Percentiles rank a stretch among this genome's conserved stretches.
Evolutionary conservation across 352 stramenopile species (phyloP).

Genomic region (Globisporangium megalacanthum): DNA sequence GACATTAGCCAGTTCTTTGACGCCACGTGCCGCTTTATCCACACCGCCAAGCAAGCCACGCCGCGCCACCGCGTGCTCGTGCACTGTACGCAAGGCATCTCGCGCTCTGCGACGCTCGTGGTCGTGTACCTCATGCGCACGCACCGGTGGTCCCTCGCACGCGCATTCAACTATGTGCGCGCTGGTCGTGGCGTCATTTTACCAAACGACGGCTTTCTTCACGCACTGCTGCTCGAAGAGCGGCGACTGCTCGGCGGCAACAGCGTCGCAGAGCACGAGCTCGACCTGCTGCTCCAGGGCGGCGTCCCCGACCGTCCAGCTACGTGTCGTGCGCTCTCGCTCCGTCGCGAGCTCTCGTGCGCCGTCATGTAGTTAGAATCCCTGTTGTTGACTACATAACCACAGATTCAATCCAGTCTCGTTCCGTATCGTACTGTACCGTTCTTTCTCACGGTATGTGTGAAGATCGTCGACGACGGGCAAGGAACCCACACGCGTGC

Average conservation of each 20-base stretch:
- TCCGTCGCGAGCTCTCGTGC: not conserved
- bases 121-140: constrained; percentile 68
- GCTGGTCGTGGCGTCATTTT: constrained; percentile 45
- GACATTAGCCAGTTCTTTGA: constrained; percentile 49
- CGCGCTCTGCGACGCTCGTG: constrained; percentile 58
- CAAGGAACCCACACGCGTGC: too few species aligned
- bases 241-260: constrained; percentile 34
- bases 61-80: constrained; percentile 42
- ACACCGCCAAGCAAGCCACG: constrained; percentile 13
- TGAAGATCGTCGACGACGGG: too few species aligned
- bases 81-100: constrained; percentile 72
- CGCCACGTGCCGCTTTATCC: constrained; percentile 41
- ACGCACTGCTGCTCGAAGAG: constrained; percentile 41
- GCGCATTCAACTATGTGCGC: constrained; percentile 55
- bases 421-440: too few species aligned
- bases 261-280: constrained; percentile 42
- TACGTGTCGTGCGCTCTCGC: not conserved
- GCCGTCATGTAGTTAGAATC: not conserved
- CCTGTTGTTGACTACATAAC: too few species aligned
- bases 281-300: constrained; percentile 46
- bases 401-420: too few species aligned
- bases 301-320: constrained; percentile 18
- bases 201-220: constrained; percentile 59
- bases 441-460: too few species aligned
- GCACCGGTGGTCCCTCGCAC: constrained; percentile 44